A percentile compares a stretch with the other conserved stretches of the same genome.
phyloP scores from a whole-genome alignment of 192 early-diverging fungal genomes.

The Coemansia sp. region DNA sequence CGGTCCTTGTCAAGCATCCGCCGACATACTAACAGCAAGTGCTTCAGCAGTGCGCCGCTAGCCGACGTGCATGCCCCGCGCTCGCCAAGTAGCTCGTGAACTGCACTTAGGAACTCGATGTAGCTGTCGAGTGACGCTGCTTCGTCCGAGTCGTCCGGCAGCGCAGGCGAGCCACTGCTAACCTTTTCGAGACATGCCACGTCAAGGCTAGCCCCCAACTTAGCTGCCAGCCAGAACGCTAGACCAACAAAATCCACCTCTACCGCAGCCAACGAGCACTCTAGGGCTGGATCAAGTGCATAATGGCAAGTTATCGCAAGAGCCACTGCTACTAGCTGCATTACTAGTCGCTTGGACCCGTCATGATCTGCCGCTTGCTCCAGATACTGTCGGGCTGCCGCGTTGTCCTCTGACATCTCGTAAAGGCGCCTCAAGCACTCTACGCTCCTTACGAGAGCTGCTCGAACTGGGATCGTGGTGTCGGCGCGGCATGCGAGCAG shows the following conservation, averaged over 20 bases:
- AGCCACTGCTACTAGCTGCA: slow-evolving; percentile 20
- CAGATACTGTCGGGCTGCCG: background rate
- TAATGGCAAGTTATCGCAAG: slow-evolving; percentile 28
- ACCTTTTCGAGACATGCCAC: background rate
- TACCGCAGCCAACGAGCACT: background rate
- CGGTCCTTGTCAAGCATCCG: background rate
- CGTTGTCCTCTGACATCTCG: background rate
- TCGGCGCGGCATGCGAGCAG: slow-evolving; percentile 3
- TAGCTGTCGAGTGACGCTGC: background rate
- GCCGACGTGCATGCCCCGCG: slow-evolving; percentile 42
- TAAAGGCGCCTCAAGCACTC: slow-evolving; percentile 15
- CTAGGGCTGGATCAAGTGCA: slow-evolving; percentile 7
- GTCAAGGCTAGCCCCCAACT: background rate
- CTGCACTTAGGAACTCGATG: slow-evolving; percentile 7
- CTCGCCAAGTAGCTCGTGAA: slow-evolving; percentile 38
- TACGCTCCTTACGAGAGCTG: slow-evolving; percentile 10
- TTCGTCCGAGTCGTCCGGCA: background rate
- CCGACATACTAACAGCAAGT: slow-evolving; percentile 16
- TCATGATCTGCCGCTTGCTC: background rate
- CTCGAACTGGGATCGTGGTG: slow-evolving; percentile 4
- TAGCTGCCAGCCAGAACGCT: slow-evolving; percentile 28
- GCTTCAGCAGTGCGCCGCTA: slow-evolving; percentile 31
- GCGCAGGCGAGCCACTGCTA: background rate
- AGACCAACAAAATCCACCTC: slow-evolving; percentile 31
- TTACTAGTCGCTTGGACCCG: background rate